Base-by-base conservation (phyloP, 495 filamentous ascomycete species). In the Pseudotulostoma volvatum region DNA sequence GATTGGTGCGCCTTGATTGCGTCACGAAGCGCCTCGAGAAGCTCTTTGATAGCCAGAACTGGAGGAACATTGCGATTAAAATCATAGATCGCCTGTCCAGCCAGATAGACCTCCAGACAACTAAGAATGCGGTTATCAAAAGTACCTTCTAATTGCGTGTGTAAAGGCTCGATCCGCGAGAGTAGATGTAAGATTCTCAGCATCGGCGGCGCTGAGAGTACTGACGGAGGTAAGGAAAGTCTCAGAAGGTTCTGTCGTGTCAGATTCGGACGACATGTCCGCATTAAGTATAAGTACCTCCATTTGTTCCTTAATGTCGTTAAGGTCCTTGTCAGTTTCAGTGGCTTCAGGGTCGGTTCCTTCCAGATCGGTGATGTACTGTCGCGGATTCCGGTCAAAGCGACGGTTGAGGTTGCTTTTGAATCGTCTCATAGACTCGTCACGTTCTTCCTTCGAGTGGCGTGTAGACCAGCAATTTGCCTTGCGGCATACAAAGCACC, bases 401-500 rank as follows among this genome's bases (percentile, higher is more conserved):
- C 11, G 23, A 5, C 23, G 23, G 23, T 11, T 35, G 33, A 35
- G 14, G 7, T 13, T 15, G 14, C 14, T 18, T 1, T 35, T 35
- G 33, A 15, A 35, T 18, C 14, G 13, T 18, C 14, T 35, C 14
- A 9, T 9, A 7, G 33, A 5, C 33, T 35, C 33, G 1, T 35
- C 33, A 15, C 33, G 33, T 18, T 35, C 33, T 13, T 35, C 33
- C 33, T 35, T 35, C 1, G 33, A 15, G 33, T 35, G 1, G 14
- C 17, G 13, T 35, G 33, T 35, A 15, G 33, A 35, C 33, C 33
- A 35, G 33, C 33, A 35, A 13, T 35, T 18, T 9, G 7, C 33
- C 1, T 35, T 35, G 7, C 14, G 33, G 13, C 33, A 35, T 7
- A 35, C 33, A 18, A 15, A 35, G 33, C 33, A 35, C 7, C 17